Percentiles rank a stretch among this genome's conserved stretches.
Conservation (phyloP, 192 early-diverging fungal genomes). For the Bifiguratus adelaidae region DNA sequence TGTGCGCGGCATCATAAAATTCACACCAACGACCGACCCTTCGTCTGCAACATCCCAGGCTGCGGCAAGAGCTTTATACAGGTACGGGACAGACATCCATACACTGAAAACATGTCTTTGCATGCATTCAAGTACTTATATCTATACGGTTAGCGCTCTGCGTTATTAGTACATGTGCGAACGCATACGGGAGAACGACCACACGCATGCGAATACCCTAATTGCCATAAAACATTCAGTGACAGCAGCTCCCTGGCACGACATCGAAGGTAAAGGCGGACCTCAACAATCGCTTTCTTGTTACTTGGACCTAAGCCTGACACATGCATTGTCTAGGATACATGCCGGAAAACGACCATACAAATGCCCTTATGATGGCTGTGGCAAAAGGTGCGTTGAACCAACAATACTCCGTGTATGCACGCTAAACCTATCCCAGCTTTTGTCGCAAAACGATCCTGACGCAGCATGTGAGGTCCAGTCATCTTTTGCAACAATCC, state of each 20-base stretch:
- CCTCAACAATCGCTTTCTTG: neutral
- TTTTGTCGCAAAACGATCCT: constrained; percentile 43
- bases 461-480: constrained; percentile 41
- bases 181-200: constrained; percentile 73
- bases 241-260: constrained; percentile 69
- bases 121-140: too few relatives aligned
- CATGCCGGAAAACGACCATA: constrained; percentile 28
- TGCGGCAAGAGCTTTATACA: constrained; percentile 79
- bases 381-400: constrained; percentile 12
- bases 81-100: constrained; percentile 5
- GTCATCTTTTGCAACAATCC: too few relatives aligned
- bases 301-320: neutral
- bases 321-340: constrained; percentile 3
- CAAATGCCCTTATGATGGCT: constrained; percentile 18
- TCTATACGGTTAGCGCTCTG: constrained; percentile 72
- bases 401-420: neutral
- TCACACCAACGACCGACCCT: constrained; percentile 75
- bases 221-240: constrained; percentile 68
- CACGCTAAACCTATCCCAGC: constrained; percentile 2
- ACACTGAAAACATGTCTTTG: neutral
- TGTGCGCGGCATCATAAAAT: constrained; percentile 68
- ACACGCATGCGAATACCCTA: constrained; percentile 52
- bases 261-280: constrained; percentile 48
- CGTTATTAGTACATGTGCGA: constrained; percentile 69
- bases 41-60: constrained; percentile 43